Conservation (phyloP, 352 stramenopile species). For the Phytophthora tentaculata region DNA sequence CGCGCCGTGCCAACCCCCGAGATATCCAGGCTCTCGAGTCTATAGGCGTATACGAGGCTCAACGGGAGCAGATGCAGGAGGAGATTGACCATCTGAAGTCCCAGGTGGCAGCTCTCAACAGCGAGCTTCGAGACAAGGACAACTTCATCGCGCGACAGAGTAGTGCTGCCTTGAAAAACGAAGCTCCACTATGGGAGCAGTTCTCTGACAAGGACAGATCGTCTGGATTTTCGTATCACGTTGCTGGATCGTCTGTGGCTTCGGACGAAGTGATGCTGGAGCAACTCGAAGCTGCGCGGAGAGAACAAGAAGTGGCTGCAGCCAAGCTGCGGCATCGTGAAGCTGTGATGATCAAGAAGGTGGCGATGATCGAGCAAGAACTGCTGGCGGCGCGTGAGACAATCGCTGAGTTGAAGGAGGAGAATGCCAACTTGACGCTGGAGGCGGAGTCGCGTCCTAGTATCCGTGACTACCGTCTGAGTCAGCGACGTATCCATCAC, state of each 20-base stretch:
- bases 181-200: conserved; percentile 41
- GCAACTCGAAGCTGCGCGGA: conserved; percentile 70
- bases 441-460: conserved; percentile 82
- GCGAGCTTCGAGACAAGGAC: conserved; percentile 81
- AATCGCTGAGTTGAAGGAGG: conserved; percentile 78
- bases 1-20: conserved; percentile 52
- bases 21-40: conserved; percentile 76
- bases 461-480: conserved; percentile 81
- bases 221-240: conserved; percentile 15
- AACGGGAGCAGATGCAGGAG: conserved; percentile 75
- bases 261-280: conserved; percentile 80
- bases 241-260: conserved; percentile 30
- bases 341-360: conserved; percentile 78
- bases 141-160: conserved; percentile 63
- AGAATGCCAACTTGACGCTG: conserved; percentile 79
- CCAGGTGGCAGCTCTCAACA: conserved; percentile 68
- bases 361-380: conserved; percentile 78
- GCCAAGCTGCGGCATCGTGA: conserved; percentile 69
- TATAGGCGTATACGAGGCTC: conserved; percentile 73
- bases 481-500: conserved; percentile 75
- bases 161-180: conserved; percentile 22
- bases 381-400: conserved; percentile 62
- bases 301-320: conserved; percentile 76
- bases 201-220: conserved; percentile 13
- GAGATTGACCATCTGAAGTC: conserved; percentile 72